These are phyloP conservation scores for Rhododendron molle DNA, from an alignment of 148 eudicot genomes.

Conservation along the genomic window DNA sequence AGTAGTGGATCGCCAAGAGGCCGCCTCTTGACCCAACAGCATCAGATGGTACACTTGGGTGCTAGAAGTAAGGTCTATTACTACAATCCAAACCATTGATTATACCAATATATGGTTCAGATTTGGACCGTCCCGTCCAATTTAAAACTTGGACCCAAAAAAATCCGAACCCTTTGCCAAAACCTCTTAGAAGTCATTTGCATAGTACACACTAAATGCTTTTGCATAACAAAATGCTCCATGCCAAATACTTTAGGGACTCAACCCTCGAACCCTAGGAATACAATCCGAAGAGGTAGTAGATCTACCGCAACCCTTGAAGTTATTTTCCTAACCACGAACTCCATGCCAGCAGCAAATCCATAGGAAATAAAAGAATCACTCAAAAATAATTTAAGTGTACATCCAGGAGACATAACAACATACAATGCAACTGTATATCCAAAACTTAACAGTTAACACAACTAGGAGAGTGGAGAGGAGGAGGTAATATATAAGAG, in stretches of 20 bases:
- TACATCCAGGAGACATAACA: background rate
- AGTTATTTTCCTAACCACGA: background rate
- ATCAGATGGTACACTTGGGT: too few species aligned
- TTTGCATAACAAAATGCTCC: background rate
- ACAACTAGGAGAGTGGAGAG: background rate
- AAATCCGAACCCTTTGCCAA: too few species aligned
- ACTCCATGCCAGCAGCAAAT: background rate
- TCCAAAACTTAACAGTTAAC: background rate
- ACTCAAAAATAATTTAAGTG: background rate
- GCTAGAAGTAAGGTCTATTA: too few species aligned
- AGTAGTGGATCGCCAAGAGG: too few species aligned
- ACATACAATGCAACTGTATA: background rate
- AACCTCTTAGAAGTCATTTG: too few species aligned
- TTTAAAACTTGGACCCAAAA: too few species aligned
- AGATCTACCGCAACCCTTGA: background rate
- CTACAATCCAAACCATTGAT: too few species aligned
- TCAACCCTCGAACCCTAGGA: background rate
- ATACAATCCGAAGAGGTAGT: background rate
- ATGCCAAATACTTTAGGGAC: background rate
- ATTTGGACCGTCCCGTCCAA: too few species aligned
- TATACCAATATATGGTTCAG: too few species aligned
- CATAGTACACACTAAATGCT: too few species aligned
- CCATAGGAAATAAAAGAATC: background rate
- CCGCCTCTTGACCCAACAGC: too few species aligned
- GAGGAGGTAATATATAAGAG: background rate